Evolutionary conservation across 805 yeast genomes (phyloP).

Genomic region (Suhomyces tanzawaensis): DNA sequence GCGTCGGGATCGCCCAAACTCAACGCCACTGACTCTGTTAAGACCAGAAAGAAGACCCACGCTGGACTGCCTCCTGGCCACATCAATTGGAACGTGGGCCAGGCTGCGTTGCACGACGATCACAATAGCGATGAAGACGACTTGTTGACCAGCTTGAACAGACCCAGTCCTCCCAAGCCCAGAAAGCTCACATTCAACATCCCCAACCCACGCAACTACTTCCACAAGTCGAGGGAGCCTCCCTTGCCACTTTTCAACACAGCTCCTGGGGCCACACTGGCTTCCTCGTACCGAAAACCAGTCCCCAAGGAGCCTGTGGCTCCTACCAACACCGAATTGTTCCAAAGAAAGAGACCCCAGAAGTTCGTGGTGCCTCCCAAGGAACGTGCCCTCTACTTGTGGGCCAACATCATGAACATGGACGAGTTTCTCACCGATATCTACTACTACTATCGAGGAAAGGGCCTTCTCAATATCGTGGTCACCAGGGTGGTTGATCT

Average conservation of each 20-base stretch:
- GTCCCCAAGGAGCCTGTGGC: constrained; percentile 1
- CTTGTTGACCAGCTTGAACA: constrained; percentile 1
- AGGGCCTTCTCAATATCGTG: constrained; percentile 79
- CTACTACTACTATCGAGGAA: constrained; percentile 79
- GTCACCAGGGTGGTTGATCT: constrained; percentile 65
- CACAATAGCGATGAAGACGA: constrained; percentile 3
- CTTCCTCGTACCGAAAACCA: constrained; percentile 34
- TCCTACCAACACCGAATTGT: background rate
- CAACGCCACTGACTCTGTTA: background rate
- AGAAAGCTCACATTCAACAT: constrained; percentile 12
- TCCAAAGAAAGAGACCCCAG: constrained; percentile 2
- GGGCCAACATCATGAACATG: constrained; percentile 94
- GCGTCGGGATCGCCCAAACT: constrained; percentile 14
- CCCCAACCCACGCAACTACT: constrained; percentile 10
- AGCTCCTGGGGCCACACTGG: constrained; percentile 1
- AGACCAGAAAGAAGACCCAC: constrained; percentile 1
- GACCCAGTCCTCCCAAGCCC: constrained; percentile 5
- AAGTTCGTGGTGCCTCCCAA: constrained; percentile 36
- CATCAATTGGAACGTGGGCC: constrained; percentile 3
- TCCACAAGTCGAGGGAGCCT: constrained; percentile 1
- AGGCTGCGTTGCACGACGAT: background rate
- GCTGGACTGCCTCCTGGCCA: background rate
- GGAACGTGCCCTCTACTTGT: constrained; percentile 86
- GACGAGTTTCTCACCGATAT: constrained; percentile 83
- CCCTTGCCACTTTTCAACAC: constrained; percentile 16